A percentile compares a stretch with the other conserved stretches of the same genome.
phyloP scores from a whole-genome alignment of 2,329 filamentous ascomycete genomes.

The Podosphaera leucotricha region DNA sequence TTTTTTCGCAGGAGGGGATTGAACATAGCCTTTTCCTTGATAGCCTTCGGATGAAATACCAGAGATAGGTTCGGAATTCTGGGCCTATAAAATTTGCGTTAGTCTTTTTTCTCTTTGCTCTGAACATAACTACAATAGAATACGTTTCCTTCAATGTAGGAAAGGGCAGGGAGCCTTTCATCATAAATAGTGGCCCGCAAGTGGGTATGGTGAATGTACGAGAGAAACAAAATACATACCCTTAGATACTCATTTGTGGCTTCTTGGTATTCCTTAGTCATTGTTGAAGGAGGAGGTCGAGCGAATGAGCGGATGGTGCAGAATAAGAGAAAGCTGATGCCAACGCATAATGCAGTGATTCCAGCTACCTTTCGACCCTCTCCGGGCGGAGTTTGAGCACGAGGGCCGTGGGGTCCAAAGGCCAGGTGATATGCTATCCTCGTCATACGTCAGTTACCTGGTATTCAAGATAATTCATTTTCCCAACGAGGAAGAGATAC shows the following conservation, averaged over 20 bases:
- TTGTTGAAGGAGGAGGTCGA: constrained; percentile 52
- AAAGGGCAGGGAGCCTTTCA: too few species aligned
- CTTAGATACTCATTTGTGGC: constrained; percentile 81
- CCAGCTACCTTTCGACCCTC: constrained; percentile 59
- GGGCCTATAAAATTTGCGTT: constrained; percentile 28
- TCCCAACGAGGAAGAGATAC: constrained; percentile 16
- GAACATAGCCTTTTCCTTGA: constrained; percentile 53
- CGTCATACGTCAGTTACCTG: constrained; percentile 4
- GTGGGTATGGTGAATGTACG: background rate
- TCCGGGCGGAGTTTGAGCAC: constrained; percentile 58
- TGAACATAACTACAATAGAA: background rate
- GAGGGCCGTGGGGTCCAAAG: constrained; percentile 88
- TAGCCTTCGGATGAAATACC: constrained; percentile 64
- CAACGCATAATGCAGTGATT: constrained; percentile 46
- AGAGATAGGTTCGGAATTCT: constrained; percentile 70
- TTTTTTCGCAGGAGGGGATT: constrained; percentile 20
- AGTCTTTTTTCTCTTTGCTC: constrained; percentile 1
- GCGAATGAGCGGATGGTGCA: constrained; percentile 46
- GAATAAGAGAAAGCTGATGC: constrained; percentile 48
- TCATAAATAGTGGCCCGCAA: background rate
- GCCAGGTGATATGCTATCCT: constrained; percentile 88
- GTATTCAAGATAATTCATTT: background rate
- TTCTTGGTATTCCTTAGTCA: constrained; percentile 96
- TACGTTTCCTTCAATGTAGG: background rate
- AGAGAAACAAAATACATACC: constrained; percentile 28